These are phyloP conservation scores for Ascochyta lentis DNA, from an alignment of 2,329 filamentous ascomycete genomes.

Conservation along the genomic window DNA sequence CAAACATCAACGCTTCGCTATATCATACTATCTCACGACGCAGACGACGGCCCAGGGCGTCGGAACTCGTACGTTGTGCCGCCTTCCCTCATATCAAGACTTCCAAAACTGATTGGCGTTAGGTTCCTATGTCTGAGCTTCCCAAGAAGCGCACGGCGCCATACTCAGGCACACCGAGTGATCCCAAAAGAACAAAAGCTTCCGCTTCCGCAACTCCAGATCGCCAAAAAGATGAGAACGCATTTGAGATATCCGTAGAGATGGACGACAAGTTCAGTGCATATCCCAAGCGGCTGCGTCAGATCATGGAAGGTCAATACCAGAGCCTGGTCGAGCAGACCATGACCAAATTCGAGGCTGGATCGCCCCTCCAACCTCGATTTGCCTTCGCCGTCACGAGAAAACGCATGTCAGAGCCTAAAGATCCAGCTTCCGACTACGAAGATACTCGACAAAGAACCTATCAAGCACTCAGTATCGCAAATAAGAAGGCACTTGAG, in stretches of 20 bases:
- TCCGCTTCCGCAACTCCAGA: background rate
- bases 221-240: background rate
- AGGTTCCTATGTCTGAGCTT: background rate
- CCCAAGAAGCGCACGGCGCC: background rate
- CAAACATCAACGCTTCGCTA: background rate
- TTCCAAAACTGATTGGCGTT: background rate
- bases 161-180: background rate
- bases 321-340: background rate
- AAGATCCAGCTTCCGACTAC: background rate
- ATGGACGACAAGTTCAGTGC: background rate
- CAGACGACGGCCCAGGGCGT: too few species aligned
- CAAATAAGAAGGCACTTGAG: background rate
- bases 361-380: background rate
- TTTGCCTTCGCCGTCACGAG: background rate
- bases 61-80: background rate
- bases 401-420: background rate
- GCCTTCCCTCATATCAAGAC: background rate
- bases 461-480: background rate
- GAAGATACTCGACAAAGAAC: background rate
- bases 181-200: background rate
- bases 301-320: background rate
- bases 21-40: too few species aligned
- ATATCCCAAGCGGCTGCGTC: background rate
- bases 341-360: background rate
- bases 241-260: background rate